Evolutionary conservation across 805 yeast genomes (phyloP).

Genomic region (Myxozyma udenii): DNA sequence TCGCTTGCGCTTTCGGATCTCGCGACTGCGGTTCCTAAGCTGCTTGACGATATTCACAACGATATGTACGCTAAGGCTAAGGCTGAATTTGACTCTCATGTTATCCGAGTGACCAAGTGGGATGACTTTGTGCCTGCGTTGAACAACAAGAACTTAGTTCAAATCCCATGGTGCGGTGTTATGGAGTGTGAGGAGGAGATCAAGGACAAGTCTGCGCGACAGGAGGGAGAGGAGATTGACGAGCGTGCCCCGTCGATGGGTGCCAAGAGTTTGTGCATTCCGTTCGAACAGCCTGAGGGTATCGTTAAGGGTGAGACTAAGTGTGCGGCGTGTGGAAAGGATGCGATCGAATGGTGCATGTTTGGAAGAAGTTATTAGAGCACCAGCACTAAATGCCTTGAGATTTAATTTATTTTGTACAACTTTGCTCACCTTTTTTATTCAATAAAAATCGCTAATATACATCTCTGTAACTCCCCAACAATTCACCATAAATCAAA

Average conservation of each 20-base stretch:
- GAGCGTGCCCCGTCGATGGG: slow-evolving; percentile 99
- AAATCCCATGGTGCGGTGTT: slow-evolving; percentile 97
- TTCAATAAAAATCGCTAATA: background rate
- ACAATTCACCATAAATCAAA: too few relatives aligned
- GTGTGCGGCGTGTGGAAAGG: slow-evolving; percentile 79
- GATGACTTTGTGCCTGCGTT: slow-evolving; percentile 88
- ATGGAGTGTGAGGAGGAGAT: slow-evolving; percentile 94
- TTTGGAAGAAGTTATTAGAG: slow-evolving; percentile 90
- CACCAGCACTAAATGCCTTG: background rate
- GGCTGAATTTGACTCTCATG: slow-evolving; percentile 76
- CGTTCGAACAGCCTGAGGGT: slow-evolving; percentile 67
- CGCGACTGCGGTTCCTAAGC: slow-evolving; percentile 63
- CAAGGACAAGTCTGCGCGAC: slow-evolving; percentile 79
- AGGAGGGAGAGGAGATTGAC: slow-evolving; percentile 78
- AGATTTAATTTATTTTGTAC: background rate
- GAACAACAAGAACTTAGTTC: slow-evolving; percentile 83
- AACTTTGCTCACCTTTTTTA: background rate
- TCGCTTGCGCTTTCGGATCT: slow-evolving; percentile 63
- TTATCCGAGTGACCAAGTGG: slow-evolving; percentile 79
- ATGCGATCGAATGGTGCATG: slow-evolving; percentile 81
- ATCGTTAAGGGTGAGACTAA: slow-evolving; percentile 66
- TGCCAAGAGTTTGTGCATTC: slow-evolving; percentile 96
- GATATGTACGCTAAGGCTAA: slow-evolving; percentile 77
- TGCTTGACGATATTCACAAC: slow-evolving; percentile 76
- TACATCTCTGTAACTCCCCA: background rate